A percentile compares a stretch with the other conserved stretches of the same genome.
Conservation (phyloP, 2,329 filamentous ascomycete genomes). For the Metarhizium brunneum region DNA sequence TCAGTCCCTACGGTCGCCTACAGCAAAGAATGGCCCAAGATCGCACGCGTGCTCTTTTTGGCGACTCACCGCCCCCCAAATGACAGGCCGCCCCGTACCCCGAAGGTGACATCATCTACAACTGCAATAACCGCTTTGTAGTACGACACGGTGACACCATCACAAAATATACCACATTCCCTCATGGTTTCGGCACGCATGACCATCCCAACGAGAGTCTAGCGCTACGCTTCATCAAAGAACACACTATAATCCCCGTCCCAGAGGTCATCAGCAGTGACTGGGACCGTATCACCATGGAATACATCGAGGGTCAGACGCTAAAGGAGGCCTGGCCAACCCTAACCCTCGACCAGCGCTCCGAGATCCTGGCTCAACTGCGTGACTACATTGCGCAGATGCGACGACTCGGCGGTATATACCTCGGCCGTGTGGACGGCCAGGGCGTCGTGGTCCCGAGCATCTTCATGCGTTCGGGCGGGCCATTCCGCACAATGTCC, state of each 20-base stretch:
- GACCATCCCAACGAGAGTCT: constrained; percentile 12
- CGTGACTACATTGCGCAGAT: constrained; percentile 14
- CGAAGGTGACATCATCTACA: constrained; percentile 11
- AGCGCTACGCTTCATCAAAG: constrained; percentile 11
- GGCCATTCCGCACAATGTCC: constrained; percentile 10
- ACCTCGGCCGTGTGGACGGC: constrained; percentile 14
- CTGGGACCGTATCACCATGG: constrained; percentile 18
- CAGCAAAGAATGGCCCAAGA: not conserved
- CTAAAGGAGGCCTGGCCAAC: constrained; percentile 14
- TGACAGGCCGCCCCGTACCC: constrained; percentile 12
- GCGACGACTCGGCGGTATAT: constrained; percentile 9
- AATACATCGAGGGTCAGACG: constrained; percentile 17
- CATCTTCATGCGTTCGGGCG: constrained; percentile 13
- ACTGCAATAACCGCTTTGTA: constrained; percentile 1
- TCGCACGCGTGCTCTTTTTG: not conserved
- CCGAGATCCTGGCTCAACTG: constrained; percentile 11
- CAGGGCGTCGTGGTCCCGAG: constrained; percentile 13
- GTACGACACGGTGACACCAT: constrained; percentile 12
- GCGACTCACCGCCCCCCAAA: constrained; percentile 9
- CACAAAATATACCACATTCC: constrained; percentile 12
- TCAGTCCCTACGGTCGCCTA: too few species aligned
- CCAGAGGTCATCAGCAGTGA: constrained; percentile 16
- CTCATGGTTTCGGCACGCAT: constrained; percentile 10
- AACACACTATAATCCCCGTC: constrained; percentile 16
- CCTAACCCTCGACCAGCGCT: constrained; percentile 9